Evolutionary conservation across 345 rosid species (phyloP), one percentile per base, ranked within the genome.

Genomic region (Conringia planisiliqua): DNA sequence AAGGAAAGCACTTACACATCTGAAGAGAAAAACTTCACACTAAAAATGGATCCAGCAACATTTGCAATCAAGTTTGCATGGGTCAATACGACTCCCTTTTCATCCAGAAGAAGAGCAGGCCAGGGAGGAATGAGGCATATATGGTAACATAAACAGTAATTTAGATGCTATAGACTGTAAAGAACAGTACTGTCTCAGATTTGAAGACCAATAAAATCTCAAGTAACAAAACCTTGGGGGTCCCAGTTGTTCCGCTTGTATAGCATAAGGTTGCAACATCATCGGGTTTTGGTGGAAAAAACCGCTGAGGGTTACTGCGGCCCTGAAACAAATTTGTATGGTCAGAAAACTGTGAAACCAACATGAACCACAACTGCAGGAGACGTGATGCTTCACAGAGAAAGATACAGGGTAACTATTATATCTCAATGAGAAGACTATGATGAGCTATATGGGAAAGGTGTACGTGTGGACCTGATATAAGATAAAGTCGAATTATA

Each of bases 171-270:
- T 30, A 58, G 75, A 24, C 59, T 61, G 22, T 39, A 62, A 39
- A 6, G 16, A 58, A 46, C 24, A 58, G 5, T 16, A 40, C 13
- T 24, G 63, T 26, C 40, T 10, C 32, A 58, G n/a, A 38, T 71
- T 57, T 57, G 14, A 56, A 70, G 39, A 63, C 33, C 60, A 74
- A 26, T 35, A 10, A 26, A 36, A 54, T 43, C 56, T 33, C 42
- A 62, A 66, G 52, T 55, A 66, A 68, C 0, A 57, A 40, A 83
- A 95, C 99, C 97, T 95, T 95, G 65, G 99, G 99, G 46, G 89
- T 90, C 68, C 99, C 99, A 43, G 99, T 95, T 68, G 99, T 95
- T 69, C 99, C 99, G 74, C 99, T 95, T 8, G 99, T 95, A 74
- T 95, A 94, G 88, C 98, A 94, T 78, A 94, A 83, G 16, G 98